A percentile compares a stretch with the other conserved stretches of the same genome.
These are phyloP conservation scores for Neurospora africana DNA, from an alignment of 495 filamentous ascomycete species.

Conservation along the genomic window DNA sequence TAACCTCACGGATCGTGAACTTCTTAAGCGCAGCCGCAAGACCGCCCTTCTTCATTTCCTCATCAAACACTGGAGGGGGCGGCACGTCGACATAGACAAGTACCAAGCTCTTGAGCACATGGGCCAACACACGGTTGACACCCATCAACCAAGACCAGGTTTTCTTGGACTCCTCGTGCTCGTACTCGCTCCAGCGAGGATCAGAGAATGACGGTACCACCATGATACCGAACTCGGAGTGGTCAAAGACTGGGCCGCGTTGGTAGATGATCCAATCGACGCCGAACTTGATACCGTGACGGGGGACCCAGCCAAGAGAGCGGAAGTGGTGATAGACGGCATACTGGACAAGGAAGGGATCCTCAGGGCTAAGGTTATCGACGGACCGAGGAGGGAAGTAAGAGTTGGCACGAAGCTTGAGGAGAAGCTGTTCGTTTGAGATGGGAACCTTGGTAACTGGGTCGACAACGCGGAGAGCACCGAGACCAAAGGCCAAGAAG, in stretches of 20 bases:
- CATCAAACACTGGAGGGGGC: conserved; percentile 43
- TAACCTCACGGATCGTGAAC: conserved; percentile 75
- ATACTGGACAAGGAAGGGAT: conserved; percentile 79
- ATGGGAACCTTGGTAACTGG: conserved; percentile 39
- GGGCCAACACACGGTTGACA: conserved; percentile 79
- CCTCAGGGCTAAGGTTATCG: conserved; percentile 45
- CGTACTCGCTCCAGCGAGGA: conserved; percentile 55
- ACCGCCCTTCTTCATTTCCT: conserved; percentile 33
- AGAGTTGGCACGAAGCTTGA: conserved; percentile 55
- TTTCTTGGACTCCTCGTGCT: conserved; percentile 32
- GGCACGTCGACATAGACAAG: conserved; percentile 88
- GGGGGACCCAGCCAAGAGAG: conserved; percentile 91
- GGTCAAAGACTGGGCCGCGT: conserved; percentile 86
- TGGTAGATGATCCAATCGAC: conserved; percentile 91
- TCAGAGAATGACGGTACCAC: conserved; percentile 75
- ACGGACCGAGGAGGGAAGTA: conserved; percentile 49
- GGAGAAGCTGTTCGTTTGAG: conserved; percentile 44
- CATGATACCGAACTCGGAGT: conserved; percentile 83
- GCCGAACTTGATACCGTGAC: conserved; percentile 88
- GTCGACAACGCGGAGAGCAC: conserved; percentile 59
- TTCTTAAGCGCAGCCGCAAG: conserved; percentile 52
- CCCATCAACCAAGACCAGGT: conserved; percentile 92
- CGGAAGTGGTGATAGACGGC: conserved; percentile 93
- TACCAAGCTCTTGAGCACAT: conserved; percentile 81
- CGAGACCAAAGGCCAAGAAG: conserved; percentile 77